A percentile compares a stretch with the other conserved stretches of the same genome.
phyloP scores from a whole-genome alignment of 495 filamentous ascomycete genomes.

The Neohortaea acidophila region DNA sequence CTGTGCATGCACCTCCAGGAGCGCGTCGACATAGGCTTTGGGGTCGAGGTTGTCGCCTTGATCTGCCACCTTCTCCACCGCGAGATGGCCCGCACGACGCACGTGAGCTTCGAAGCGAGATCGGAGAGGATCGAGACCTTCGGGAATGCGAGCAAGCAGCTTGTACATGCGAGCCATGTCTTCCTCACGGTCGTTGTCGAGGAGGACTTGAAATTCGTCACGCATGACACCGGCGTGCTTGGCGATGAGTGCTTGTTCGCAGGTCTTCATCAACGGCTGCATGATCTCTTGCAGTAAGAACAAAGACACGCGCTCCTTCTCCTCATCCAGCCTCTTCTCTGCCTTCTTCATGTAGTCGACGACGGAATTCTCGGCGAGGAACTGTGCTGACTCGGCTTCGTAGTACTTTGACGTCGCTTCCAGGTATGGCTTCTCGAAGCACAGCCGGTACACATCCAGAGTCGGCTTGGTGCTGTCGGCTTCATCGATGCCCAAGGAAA shows the following conservation, averaged over 20 bases:
- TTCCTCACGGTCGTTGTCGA: slow-evolving; percentile 87
- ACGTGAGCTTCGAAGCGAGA: slow-evolving; percentile 86
- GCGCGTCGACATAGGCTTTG: slow-evolving; percentile 87
- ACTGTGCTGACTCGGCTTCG: slow-evolving; percentile 79
- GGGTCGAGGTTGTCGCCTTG: slow-evolving; percentile 87
- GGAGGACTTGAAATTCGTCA: slow-evolving; percentile 90
- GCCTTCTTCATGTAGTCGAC: slow-evolving; percentile 99
- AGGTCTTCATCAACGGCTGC: slow-evolving; percentile 65
- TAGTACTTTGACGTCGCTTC: slow-evolving; percentile 74
- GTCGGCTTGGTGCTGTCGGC: slow-evolving; percentile 85
- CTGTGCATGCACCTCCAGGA: slow-evolving; percentile 84
- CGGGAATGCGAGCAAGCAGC: slow-evolving; percentile 76
- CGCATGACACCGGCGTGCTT: slow-evolving; percentile 69
- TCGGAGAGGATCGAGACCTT: slow-evolving; percentile 81
- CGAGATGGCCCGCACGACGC: slow-evolving; percentile 67
- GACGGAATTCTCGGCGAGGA: slow-evolving; percentile 90
- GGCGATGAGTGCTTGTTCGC: slow-evolving; percentile 76
- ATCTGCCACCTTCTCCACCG: slow-evolving; percentile 78
- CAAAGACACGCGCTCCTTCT: slow-evolving; percentile 83
- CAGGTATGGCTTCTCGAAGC: slow-evolving; percentile 89
- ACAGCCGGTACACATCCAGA: slow-evolving; percentile 78
- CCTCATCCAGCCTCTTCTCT: slow-evolving; percentile 76
- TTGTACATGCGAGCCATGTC: slow-evolving; percentile 95
- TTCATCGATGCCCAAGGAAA: slow-evolving; percentile 88
- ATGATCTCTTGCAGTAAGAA: slow-evolving; percentile 87